phyloP scores from a whole-genome alignment of 768 basidiomycete genomes.

The Suillus paluster region DNA sequence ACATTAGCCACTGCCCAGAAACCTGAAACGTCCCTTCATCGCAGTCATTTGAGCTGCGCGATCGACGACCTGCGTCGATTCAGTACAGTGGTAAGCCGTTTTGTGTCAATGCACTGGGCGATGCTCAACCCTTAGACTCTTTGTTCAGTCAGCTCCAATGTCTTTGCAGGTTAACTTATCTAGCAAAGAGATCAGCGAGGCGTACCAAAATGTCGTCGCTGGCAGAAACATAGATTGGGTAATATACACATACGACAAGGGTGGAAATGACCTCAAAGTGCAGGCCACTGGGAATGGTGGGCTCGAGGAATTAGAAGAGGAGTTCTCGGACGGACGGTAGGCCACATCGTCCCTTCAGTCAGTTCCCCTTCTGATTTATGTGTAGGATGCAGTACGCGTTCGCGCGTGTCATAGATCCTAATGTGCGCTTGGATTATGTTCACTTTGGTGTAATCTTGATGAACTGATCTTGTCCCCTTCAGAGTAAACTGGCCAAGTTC shows the following conservation, averaged over 20 bases:
- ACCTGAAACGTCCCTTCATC: conserved; percentile 11
- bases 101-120: not conserved
- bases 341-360: conserved; percentile 8
- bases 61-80: not conserved
- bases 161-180: conserved; percentile 83
- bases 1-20: not conserved
- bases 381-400: conserved; percentile 93
- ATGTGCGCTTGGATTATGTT: conserved; percentile 50
- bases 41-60: not conserved
- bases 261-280: conserved; percentile 85
- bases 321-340: conserved; percentile 94
- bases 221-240: conserved; percentile 74
- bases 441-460: not conserved
- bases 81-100: not conserved
- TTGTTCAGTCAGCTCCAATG: conserved; percentile 45
- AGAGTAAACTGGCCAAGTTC: conserved; percentile 88
- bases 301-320: conserved; percentile 88
- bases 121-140: not conserved
- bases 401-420: conserved; percentile 81
- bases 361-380: conserved; percentile 13
- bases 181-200: conserved; percentile 68
- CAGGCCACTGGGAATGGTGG: conserved; percentile 87
- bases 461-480: conserved; percentile 9
- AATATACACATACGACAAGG: conserved; percentile 79
- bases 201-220: conserved; percentile 77